Evolutionary conservation across 495 filamentous ascomycete species (phyloP).

Genomic region (Aspergillus carlsbadensis): DNA sequence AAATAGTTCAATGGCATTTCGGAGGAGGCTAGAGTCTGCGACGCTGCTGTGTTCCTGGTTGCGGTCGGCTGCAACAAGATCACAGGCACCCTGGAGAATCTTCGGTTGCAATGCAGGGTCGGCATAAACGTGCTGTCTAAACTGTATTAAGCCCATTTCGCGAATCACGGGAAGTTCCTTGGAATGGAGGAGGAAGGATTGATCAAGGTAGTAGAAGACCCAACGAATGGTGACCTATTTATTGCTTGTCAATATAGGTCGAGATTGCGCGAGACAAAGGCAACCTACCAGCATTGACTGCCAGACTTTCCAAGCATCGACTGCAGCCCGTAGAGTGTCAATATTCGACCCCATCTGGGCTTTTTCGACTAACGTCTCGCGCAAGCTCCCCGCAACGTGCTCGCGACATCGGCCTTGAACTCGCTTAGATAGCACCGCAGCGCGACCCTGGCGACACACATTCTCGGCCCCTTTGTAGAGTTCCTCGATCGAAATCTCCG

Average conservation of each 20-base stretch:
- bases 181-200: slow-evolving; percentile 76
- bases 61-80: slow-evolving; percentile 73
- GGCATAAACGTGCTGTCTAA: slow-evolving; percentile 55
- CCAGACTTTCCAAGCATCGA: slow-evolving; percentile 77
- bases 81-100: slow-evolving; percentile 70
- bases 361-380: slow-evolving; percentile 49
- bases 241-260: neutral
- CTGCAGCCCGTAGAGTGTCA: slow-evolving; percentile 61
- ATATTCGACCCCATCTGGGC: slow-evolving; percentile 53
- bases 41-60: slow-evolving; percentile 36
- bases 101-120: slow-evolving; percentile 50
- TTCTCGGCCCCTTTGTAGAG: slow-evolving; percentile 90
- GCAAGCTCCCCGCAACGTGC: slow-evolving; percentile 58
- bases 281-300: slow-evolving; percentile 66
- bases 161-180: slow-evolving; percentile 55
- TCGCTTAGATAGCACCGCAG: slow-evolving; percentile 60
- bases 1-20: slow-evolving; percentile 74
- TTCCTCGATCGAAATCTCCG: slow-evolving; percentile 72
- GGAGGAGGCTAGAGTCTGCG: slow-evolving; percentile 56
- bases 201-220: slow-evolving; percentile 90
- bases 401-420: slow-evolving; percentile 61
- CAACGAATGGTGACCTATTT: slow-evolving; percentile 69
- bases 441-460: slow-evolving; percentile 73
- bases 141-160: slow-evolving; percentile 57
- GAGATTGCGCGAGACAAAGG: neutral